These are phyloP conservation scores for Metarhizium humberi DNA, from an alignment of 2,329 filamentous ascomycete species.

Conservation along the genomic window DNA sequence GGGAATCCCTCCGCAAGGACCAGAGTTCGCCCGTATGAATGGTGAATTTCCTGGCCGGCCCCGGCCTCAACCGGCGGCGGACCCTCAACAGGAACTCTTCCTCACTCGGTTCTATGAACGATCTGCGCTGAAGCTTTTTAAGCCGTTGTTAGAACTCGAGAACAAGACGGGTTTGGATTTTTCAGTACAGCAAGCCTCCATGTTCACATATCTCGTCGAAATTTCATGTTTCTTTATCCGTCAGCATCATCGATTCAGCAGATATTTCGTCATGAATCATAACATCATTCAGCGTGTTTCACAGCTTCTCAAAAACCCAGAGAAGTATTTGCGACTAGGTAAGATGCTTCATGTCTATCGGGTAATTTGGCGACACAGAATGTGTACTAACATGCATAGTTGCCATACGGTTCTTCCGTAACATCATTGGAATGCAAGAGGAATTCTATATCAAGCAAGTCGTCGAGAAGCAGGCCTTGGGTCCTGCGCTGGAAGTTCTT, in stretches of 20 bases:
- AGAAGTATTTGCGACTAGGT: constrained; percentile 92
- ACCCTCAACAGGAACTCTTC: constrained; percentile 76
- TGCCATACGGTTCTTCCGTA: constrained; percentile 88
- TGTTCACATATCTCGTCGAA: constrained; percentile 86
- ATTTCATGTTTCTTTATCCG: constrained; percentile 90
- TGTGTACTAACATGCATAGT: constrained; percentile 35
- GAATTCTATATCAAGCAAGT: constrained; percentile 86
- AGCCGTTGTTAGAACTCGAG: constrained; percentile 75
- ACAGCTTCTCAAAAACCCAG: constrained; percentile 70
- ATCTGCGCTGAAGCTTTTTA: constrained; percentile 76
- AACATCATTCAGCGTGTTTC: constrained; percentile 69
- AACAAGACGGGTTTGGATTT: constrained; percentile 60
- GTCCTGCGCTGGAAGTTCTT: constrained; percentile 76
- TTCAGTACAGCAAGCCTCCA: constrained; percentile 73
- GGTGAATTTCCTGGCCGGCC: constrained; percentile 60
- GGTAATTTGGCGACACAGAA: not conserved
- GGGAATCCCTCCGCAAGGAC: constrained; percentile 36
- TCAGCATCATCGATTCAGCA: constrained; percentile 77
- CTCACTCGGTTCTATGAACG: constrained; percentile 83
- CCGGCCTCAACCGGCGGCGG: constrained; percentile 41
- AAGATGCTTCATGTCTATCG: constrained; percentile 20
- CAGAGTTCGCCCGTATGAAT: constrained; percentile 53
- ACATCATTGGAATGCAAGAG: constrained; percentile 75
- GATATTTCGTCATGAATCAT: constrained; percentile 77
- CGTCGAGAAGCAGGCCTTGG: constrained; percentile 70